Base-by-base conservation (phyloP, 2,329 filamentous ascomycete genomes). In the Thielaviopsis ethacetica region DNA sequence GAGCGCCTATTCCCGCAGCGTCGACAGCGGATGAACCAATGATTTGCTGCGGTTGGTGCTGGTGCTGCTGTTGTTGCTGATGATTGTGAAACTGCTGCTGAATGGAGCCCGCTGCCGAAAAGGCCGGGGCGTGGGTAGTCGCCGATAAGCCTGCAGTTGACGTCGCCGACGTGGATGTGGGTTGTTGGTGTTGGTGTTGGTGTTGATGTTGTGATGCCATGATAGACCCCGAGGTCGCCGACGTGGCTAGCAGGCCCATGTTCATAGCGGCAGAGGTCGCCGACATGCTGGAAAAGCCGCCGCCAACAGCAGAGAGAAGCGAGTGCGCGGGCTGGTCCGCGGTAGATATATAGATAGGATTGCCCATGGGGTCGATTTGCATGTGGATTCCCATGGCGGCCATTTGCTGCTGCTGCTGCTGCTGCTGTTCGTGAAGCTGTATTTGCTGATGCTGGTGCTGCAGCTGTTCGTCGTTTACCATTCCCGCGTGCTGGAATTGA, bases 301-400 rank as follows among this genome's bases (percentile, higher is more conserved):
- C 5, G 49, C 49, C 50, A 13, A 15, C 50, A 24, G 50, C 21
- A 24, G 50, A 17, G 22, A 52, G 50, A 15, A 52, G 3, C 4
- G 26, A 15, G 17, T 52, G 15, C n/a, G 22, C 21, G 17, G 26
- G 53, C 34, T 12, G 44, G 21, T 19, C 2, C 21, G 44, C 12
- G 17, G 52, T n/a, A 12, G 56, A 53, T 50, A 61, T 49, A 56
- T 58, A 47, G 21, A 58, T 34, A 24, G 59, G 26, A 41, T 58
- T 61, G 12, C 56, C 59, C 47, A 56, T 54, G n/a, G 53, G 26
- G 51, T 61, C 55, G 27, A 51, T 44, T 49, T 61, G 55, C n/a
- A 58, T 26, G 34, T 56, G 59, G 41, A 54, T 55, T 4, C 27
- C 44, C 30, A 61, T 61, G 24, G 56, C 10, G 13, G 56, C 26